Conservation (phyloP, 1,284 basidiomycete species). For the Termitomyces sp. region DNA sequence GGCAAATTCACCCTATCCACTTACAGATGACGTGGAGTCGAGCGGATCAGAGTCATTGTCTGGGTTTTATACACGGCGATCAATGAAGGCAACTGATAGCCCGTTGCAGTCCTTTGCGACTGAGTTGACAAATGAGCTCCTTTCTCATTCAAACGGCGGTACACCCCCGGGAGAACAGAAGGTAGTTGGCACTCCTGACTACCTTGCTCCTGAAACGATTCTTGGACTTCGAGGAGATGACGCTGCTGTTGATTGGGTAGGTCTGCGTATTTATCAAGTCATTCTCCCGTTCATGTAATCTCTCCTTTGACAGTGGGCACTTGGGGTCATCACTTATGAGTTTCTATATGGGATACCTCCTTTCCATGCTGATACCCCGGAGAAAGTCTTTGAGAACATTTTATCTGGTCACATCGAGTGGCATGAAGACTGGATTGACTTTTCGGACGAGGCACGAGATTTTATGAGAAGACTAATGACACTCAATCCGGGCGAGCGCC, state of each 20-base stretch:
- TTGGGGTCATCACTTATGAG: slow-evolving; percentile 98
- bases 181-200: slow-evolving; percentile 96
- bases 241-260: slow-evolving; percentile 93
- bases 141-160: slow-evolving; percentile 54
- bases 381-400: slow-evolving; percentile 98
- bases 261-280: slow-evolving; percentile 13
- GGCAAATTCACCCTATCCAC: slow-evolving; percentile 60
- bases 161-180: slow-evolving; percentile 83
- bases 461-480: slow-evolving; percentile 90
- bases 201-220: slow-evolving; percentile 94
- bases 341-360: slow-evolving; percentile 97
- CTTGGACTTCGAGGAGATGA: slow-evolving; percentile 95
- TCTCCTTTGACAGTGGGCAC: slow-evolving; percentile 70
- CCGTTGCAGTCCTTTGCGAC: slow-evolving; percentile 78
- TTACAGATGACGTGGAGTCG: slow-evolving; percentile 79
- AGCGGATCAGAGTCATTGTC: slow-evolving; percentile 79
- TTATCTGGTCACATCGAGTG: slow-evolving; percentile 94
- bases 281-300: slow-evolving; percentile 9
- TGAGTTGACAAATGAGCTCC: slow-evolving; percentile 76
- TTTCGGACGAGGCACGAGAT: slow-evolving; percentile 83
- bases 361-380: slow-evolving; percentile 95
- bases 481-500: slow-evolving; percentile 72
- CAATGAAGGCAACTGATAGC: slow-evolving; percentile 54
- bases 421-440: slow-evolving; percentile 91
- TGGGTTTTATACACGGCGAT: slow-evolving; percentile 53